Evolutionary conservation across 2,329 filamentous ascomycete genomes (phyloP).

Genomic region (Graphilbum fragrans): DNA sequence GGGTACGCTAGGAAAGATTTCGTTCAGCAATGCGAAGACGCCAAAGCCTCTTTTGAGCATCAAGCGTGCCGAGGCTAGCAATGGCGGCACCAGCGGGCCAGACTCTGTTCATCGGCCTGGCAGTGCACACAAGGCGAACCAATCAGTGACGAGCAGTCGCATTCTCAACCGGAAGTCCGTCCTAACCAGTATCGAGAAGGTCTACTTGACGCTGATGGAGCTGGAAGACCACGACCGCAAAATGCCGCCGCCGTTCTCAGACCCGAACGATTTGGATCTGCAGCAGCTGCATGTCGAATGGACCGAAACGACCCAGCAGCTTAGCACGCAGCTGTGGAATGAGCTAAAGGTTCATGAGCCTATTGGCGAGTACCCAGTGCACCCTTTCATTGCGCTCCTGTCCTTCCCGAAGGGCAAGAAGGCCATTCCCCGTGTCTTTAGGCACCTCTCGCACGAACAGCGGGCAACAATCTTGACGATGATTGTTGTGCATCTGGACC

Average conservation of each 20-base stretch:
- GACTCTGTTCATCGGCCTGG: slow-evolving; percentile 43
- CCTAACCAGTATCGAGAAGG: slow-evolving; percentile 74
- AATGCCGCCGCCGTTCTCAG: slow-evolving; percentile 53
- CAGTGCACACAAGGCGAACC: slow-evolving; percentile 28
- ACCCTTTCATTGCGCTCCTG: slow-evolving; percentile 93
- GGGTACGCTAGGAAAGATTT: slow-evolving; percentile 93
- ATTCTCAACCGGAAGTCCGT: slow-evolving; percentile 71
- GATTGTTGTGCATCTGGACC: slow-evolving; percentile 86
- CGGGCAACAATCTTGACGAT: slow-evolving; percentile 92
- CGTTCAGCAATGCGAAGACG: slow-evolving; percentile 97
- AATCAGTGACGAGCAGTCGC: slow-evolving; percentile 13
- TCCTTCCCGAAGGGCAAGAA: slow-evolving; percentile 95
- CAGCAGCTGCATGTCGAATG: slow-evolving; percentile 70
- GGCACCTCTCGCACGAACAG: slow-evolving; percentile 83
- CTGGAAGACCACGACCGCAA: slow-evolving; percentile 87
- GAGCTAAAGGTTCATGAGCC: slow-evolving; percentile 88
- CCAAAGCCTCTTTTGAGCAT: slow-evolving; percentile 92
- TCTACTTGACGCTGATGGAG: slow-evolving; percentile 81
- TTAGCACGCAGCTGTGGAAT: slow-evolving; percentile 74
- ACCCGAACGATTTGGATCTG: slow-evolving; percentile 52
- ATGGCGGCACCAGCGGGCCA: slow-evolving; percentile 8
- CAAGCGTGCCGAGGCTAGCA: slow-evolving; percentile 63
- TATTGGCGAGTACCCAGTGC: slow-evolving; percentile 62
- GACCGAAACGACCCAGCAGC: slow-evolving; percentile 55
- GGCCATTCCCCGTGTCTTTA: slow-evolving; percentile 87